Conservation (phyloP, 139 green algal species). For the Coelastrella sp. region DNA sequence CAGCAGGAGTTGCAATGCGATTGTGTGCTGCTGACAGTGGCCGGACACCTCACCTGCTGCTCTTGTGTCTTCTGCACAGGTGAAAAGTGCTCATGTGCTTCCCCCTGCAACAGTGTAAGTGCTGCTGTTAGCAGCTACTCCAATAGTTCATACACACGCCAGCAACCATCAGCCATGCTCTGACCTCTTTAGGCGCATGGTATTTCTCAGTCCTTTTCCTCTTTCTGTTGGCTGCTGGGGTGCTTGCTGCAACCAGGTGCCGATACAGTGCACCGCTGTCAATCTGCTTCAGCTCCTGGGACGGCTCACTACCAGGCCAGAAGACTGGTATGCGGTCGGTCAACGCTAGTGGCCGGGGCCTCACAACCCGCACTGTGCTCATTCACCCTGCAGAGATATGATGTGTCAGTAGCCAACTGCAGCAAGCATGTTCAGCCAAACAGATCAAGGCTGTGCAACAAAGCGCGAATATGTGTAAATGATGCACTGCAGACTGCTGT, state of each 20-base stretch:
- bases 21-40: no score
- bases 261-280: conserved; percentile 43
- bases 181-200: conserved; percentile 38
- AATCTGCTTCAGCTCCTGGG: conserved; percentile 41
- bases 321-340: conserved; percentile 48
- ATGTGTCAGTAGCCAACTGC: neutral
- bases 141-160: no score
- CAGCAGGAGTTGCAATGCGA: neutral
- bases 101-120: conserved; percentile 1
- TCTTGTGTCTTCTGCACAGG: neutral
- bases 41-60: neutral
- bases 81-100: conserved; percentile 27
- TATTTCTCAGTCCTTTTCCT: conserved; percentile 12
- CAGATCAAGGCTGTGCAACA: no score
- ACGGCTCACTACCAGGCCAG: conserved; percentile 40
- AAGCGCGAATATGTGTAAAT: no score
- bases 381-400: neutral
- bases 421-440: no score
- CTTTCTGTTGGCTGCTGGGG: conserved; percentile 24
- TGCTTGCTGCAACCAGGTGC: conserved; percentile 29
- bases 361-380: conserved; percentile 42
- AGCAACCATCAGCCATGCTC: neutral
- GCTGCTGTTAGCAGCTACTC: no score
- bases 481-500: no score
- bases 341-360: conserved; percentile 37